Evolutionary conservation across 78 protist genomes (phyloP), one percentile per base, ranked within the genome.

Genomic region (Pigoraptor vietnamica): DNA sequence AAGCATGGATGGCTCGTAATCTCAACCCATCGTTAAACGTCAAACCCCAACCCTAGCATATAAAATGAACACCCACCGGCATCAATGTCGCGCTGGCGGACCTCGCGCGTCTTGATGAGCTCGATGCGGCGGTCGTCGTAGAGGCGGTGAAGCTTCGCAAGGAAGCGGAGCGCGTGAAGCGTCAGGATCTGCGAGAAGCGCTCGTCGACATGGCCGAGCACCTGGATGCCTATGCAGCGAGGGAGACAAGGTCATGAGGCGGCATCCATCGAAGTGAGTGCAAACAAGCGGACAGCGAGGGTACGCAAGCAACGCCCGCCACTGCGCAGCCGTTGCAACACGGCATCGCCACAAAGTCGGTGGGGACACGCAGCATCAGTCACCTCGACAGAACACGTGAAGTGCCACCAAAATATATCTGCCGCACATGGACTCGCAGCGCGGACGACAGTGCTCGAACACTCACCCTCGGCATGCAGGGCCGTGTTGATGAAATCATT

Each of bases 201-300:
- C 39, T 32, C 56, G 67, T 40, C 34, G 92, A 90, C 87, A 37
- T 23, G 48, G 1, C 92, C 48, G 32, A 90, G 92, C 86, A 90
- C 92, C 86, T 82, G 21, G 29, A 82, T 48, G 48, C 90, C 90
- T 79, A 19, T 25, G 10, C 35, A 79, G 34, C 6, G 10, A 79
- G 35, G 14, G 67, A 48, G 67, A 6, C 67, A 48, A 48, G n/a
- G n/a, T n/a, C n/a, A n/a, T n/a, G n/a, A n/a, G n/a, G n/a, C n/a
- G n/a, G n/a, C n/a, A n/a, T n/a, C n/a, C n/a, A n/a, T n/a, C n/a
- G n/a, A n/a, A n/a, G n/a, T n/a, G n/a, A n/a, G n/a, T n/a, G n/a
- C n/a, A n/a, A n/a, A n/a, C n/a, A n/a, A n/a, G n/a, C n/a, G n/a
- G n/a, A n/a, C n/a, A n/a, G n/a, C n/a, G n/a, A n/a, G n/a, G n/a